A percentile compares a stretch with the other conserved stretches of the same genome.
phyloP scores from a whole-genome alignment of 2,329 filamentous ascomycete species.

The Calonectria multiphialidica region DNA sequence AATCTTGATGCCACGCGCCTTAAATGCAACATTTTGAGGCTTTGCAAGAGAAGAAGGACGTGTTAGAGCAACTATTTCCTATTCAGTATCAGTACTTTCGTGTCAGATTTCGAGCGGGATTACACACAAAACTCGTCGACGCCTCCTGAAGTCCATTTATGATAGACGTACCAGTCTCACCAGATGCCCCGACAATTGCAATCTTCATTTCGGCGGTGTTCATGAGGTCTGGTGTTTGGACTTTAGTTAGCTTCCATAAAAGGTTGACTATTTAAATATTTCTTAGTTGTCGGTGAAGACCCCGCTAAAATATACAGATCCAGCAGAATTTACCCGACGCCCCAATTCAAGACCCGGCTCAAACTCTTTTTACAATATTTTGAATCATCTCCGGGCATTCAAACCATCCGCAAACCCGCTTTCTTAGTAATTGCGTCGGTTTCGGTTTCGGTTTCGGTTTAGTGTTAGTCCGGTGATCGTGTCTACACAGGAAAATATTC shows the following conservation, averaged over 20 bases:
- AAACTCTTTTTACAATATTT: neutral
- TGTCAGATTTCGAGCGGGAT: neutral
- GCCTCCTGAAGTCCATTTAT: constrained; percentile 5
- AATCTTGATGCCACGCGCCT: neutral
- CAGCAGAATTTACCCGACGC: neutral
- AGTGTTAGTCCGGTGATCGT: neutral
- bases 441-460: neutral
- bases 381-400: neutral
- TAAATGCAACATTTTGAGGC: neutral
- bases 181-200: constrained; percentile 16
- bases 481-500: no score
- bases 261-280: neutral
- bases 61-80: constrained; percentile 12
- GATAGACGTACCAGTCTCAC: constrained; percentile 13
- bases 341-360: neutral
- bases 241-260: neutral
- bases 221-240: neutral
- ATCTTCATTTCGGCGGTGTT: neutral
- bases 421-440: neutral
- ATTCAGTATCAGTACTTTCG: neutral
- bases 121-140: neutral
- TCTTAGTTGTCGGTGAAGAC: neutral
- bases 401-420: neutral
- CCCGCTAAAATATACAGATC: neutral
- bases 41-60: constrained; percentile 8